A percentile compares a stretch with the other conserved stretches of the same genome.
These are phyloP conservation scores for Colletotrichum abscissum DNA, from an alignment of 2,329 filamentous ascomycete genomes.

Conservation along the genomic window DNA sequence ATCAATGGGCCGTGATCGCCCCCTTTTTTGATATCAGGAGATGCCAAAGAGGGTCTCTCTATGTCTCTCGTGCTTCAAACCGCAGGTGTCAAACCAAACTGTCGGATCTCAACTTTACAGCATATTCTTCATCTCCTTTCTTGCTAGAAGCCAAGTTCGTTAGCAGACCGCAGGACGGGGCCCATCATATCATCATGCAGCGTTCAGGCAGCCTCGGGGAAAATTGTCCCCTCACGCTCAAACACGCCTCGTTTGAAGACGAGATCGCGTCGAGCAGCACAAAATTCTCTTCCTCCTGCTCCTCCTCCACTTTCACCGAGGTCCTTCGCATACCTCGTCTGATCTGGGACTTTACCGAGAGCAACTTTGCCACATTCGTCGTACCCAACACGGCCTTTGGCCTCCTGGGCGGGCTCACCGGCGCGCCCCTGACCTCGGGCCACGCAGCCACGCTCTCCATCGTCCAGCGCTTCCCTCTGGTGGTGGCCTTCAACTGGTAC, in stretches of 20 bases:
- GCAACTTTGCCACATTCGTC: slow-evolving; percentile 33
- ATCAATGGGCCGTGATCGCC: neutral
- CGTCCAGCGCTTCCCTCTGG: slow-evolving; percentile 16
- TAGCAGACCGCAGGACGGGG: neutral
- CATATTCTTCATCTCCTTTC: neutral
- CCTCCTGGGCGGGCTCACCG: slow-evolving; percentile 21
- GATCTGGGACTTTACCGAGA: slow-evolving; percentile 35
- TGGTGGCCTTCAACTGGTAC: slow-evolving; percentile 42
- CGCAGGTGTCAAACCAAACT: neutral
- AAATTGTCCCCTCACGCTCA: slow-evolving; percentile 14
- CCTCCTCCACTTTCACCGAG: neutral
- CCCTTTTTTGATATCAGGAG: neutral
- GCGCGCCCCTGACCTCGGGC: slow-evolving; percentile 21
- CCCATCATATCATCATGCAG: neutral
- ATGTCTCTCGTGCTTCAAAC: neutral
- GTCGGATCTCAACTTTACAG: slow-evolving; percentile 4
- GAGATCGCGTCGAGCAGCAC: neutral
- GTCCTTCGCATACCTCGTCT: slow-evolving; percentile 13
- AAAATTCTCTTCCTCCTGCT: neutral
- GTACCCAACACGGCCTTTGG: slow-evolving; percentile 34
- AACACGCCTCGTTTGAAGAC: slow-evolving; percentile 22
- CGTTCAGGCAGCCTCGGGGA: neutral
- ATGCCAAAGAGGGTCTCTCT: neutral
- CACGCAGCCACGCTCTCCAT: slow-evolving; percentile 12
- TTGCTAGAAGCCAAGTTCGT: too few species aligned